Evolutionary conservation across 768 basidiomycete species (phyloP), one percentile per base, ranked within the genome.

Genomic region (Clitopilus hobsonii): DNA sequence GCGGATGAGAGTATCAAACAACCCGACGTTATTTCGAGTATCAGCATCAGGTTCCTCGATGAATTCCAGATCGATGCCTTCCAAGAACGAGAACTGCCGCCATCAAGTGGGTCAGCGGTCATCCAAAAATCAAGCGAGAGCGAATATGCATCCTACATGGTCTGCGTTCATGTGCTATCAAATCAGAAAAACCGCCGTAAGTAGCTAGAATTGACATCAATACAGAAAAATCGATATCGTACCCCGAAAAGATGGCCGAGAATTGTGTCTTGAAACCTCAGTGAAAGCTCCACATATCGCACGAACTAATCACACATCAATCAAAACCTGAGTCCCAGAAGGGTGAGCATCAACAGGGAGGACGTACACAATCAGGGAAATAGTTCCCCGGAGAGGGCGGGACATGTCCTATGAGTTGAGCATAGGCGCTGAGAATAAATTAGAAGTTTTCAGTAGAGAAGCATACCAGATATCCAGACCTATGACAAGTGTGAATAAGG

Each of bases 231-330:
- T n/a, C n/a, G 30, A 38, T 62, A 13, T 73, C 86, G 68, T 73
- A 90, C 91, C 67, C 89, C 92, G 60, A 77, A 94, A 27, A 94
- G 70, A 70, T 92, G 90, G 1, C 92, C 93, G 30, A 95, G 73
- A 59, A 95, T 88, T 7, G 89, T 91, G 65, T 94, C 92, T 65
- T 94, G 92, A 69, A 81, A 95, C 55, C 88, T 74, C 56, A 95
- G 72, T n/a, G 88, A 78, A 49, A 95, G 69, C 67, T 91, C 86
- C 36, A 77, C 77, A 62, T 88, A 89, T 29, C 84, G 84, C 57
- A 82, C 77, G 65, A 85, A 88, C 80, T 81, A 58, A 51, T 22
- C 23, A 55, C 51, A 53, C 14, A 38, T 52, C 52, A 54, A 63
- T 54, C 61, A 59, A 36, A 53, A 54, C 27, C 26, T 51, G 49